These are phyloP conservation scores for Lasiosphaeria miniovina DNA, from an alignment of 495 filamentous ascomycete genomes.

Conservation along the genomic window DNA sequence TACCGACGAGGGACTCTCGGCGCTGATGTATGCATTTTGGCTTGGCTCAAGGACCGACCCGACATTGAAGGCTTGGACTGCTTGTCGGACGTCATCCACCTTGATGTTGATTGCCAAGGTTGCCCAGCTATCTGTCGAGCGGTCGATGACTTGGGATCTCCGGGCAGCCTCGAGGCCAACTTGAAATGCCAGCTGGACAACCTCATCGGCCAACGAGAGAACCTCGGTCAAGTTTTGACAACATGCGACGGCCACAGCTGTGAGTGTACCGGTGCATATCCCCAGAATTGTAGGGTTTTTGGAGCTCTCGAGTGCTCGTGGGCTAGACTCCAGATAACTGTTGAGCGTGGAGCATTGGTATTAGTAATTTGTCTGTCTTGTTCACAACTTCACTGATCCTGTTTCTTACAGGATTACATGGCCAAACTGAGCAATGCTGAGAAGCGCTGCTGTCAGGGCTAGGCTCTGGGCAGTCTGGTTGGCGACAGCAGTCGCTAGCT, in stretches of 20 bases:
- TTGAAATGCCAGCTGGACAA: slow-evolving; percentile 61
- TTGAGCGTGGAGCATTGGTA: background rate
- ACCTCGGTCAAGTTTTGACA: slow-evolving; percentile 58
- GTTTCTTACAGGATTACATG: slow-evolving; percentile 18
- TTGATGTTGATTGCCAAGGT: slow-evolving; percentile 42
- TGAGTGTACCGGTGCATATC: slow-evolving; percentile 61
- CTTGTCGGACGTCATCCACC: slow-evolving; percentile 26
- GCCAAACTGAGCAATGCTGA: slow-evolving; percentile 17
- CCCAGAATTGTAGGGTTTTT: slow-evolving; percentile 43
- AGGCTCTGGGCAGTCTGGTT: slow-evolving; percentile 4
- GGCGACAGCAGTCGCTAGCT: slow-evolving; percentile 9
- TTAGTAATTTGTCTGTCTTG: background rate
- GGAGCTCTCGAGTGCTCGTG: slow-evolving; percentile 11
- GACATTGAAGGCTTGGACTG: slow-evolving; percentile 29
- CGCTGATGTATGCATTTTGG: slow-evolving; percentile 18
- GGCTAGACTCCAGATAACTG: slow-evolving; percentile 16
- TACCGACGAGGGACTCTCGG: slow-evolving; percentile 30
- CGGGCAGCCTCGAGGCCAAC: slow-evolving; percentile 50
- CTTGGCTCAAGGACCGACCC: slow-evolving; percentile 6
- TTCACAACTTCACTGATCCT: background rate
- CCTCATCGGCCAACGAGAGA: slow-evolving; percentile 57
- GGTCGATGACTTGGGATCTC: slow-evolving; percentile 38
- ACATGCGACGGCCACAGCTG: slow-evolving; percentile 60
- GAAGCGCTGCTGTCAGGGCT: slow-evolving; percentile 9
- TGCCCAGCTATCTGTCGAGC: slow-evolving; percentile 37